Evolutionary conservation across 2,329 filamentous ascomycete genomes (phyloP).

Genomic region (Botrytis porri): DNA sequence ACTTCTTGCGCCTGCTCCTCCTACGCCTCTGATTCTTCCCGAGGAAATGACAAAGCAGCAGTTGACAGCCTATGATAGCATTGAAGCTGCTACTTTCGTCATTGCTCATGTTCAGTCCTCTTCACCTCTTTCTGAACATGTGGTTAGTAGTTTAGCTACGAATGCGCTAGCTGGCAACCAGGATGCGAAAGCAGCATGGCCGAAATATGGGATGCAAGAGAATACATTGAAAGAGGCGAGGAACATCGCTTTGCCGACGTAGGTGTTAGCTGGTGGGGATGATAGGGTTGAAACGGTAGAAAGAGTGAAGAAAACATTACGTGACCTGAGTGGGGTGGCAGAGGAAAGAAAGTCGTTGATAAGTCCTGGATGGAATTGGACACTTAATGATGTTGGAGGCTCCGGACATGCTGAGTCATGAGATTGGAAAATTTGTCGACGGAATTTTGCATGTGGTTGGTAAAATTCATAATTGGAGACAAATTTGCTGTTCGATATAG

Average conservation of each 20-base stretch:
- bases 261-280: constrained; percentile 36
- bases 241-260: constrained; percentile 28
- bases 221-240: constrained; percentile 33
- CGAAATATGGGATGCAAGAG: constrained; percentile 39
- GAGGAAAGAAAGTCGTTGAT: constrained; percentile 21
- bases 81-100: constrained; percentile 37
- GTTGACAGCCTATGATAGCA: constrained; percentile 37
- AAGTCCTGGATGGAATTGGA: constrained; percentile 22
- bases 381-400: constrained; percentile 27
- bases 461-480: not conserved
- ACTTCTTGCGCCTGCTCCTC: constrained; percentile 36
- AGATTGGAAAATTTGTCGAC: constrained; percentile 2
- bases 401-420: constrained; percentile 13
- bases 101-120: constrained; percentile 38
- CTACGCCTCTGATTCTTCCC: constrained; percentile 37
- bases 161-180: constrained; percentile 38
- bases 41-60: constrained; percentile 40
- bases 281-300: constrained; percentile 40
- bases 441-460: not conserved
- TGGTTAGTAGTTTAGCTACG: constrained; percentile 24
- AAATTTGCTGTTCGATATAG: not conserved
- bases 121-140: constrained; percentile 18
- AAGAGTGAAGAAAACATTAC: constrained; percentile 34
- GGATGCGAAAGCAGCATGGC: constrained; percentile 39
- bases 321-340: constrained; percentile 21